phyloP scores from a whole-genome alignment of 768 basidiomycete species.

The Xerocomus brunneocitrinus region DNA sequence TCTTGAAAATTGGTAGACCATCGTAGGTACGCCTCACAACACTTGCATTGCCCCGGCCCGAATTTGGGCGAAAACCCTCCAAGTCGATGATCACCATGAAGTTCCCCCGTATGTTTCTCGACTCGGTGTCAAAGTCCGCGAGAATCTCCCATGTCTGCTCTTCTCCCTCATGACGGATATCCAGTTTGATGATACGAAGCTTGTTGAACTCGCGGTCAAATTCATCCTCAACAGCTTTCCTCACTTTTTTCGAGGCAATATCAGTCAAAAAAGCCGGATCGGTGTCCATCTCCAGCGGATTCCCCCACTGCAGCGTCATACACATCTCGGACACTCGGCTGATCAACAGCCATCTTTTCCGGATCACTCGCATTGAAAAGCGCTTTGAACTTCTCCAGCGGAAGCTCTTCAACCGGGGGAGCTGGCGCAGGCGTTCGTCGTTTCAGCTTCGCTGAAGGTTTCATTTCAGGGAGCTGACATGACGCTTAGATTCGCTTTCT shows the following conservation, averaged over 20 bases:
- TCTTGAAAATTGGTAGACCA: too few relatives aligned
- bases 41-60: too few relatives aligned
- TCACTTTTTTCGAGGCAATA: constrained; percentile 65
- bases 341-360: constrained; percentile 33
- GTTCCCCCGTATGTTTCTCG: too few relatives aligned
- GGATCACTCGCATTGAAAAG: constrained; percentile 68
- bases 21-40: too few relatives aligned
- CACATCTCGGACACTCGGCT: constrained; percentile 9
- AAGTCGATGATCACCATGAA: too few relatives aligned
- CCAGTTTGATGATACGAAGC: too few relatives aligned
- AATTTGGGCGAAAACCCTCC: too few relatives aligned
- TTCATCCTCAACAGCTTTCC: constrained; percentile 37
- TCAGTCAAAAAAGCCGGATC: constrained; percentile 73
- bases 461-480: constrained; percentile 38
- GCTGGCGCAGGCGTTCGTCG: constrained; percentile 44
- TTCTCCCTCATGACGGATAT: too few relatives aligned
- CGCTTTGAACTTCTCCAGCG: constrained; percentile 65
- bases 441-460: constrained; percentile 45
- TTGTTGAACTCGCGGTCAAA: too few relatives aligned
- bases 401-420: constrained; percentile 42
- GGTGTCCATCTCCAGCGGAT: constrained; percentile 40
- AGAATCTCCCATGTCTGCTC: constrained; percentile 56
- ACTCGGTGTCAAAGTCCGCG: constrained; percentile 38
- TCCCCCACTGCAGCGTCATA: constrained; percentile 8
- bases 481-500: background rate